Base-by-base conservation (phyloP, 176 grass and related monocot species). In the Leersia perrieri region DNA sequence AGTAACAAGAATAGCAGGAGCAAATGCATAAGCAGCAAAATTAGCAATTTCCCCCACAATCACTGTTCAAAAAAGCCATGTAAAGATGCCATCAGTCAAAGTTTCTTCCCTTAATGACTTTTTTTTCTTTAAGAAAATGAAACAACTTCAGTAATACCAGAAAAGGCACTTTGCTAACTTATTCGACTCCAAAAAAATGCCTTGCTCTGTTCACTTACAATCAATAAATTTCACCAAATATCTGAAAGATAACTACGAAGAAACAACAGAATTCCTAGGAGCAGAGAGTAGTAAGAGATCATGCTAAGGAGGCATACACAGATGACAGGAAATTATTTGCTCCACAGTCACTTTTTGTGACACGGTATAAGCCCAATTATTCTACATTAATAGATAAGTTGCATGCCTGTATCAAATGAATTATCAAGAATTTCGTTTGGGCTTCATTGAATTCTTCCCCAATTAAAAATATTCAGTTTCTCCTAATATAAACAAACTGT, bases 21-120 rank as follows among this genome's bases (percentile, higher is more conserved):
- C 95, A 66, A 98, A 98, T 72, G 95, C 95, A 87, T 98, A 98
- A 63, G 92, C 95, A 77, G 92, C 88, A 91, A 98, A 98, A 85
- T 98, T 98, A 70, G 95, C 92, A 66, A 98, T 89, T 89, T 98
- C 92, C 22, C 95, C 92, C 66, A 94, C 86, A 85, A 98, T 94
- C 95, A 98, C 95, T 98, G 87, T 57, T 64, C 73, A 86, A 0
- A 76, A 64, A 75, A 72, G 71, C 18, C 42, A 67, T 70, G 70
- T 85, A 68, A 68, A 82, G 83, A 35, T 11, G 72, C 47, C n/a
- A 67, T 67, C 60, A 60, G 39, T 67, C 83, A 89, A 89, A 73
- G 73, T 66, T 82, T 67, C 66, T 78, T 66, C 73, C 14, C 27
- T 77, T 7, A 72, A 34, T 58, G 55, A 70, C 57, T 40, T 11